A percentile compares a stretch with the other conserved stretches of the same genome.
phyloP scores from a whole-genome alignment of 257 asterid species.

The Solanum virginianum region DNA sequence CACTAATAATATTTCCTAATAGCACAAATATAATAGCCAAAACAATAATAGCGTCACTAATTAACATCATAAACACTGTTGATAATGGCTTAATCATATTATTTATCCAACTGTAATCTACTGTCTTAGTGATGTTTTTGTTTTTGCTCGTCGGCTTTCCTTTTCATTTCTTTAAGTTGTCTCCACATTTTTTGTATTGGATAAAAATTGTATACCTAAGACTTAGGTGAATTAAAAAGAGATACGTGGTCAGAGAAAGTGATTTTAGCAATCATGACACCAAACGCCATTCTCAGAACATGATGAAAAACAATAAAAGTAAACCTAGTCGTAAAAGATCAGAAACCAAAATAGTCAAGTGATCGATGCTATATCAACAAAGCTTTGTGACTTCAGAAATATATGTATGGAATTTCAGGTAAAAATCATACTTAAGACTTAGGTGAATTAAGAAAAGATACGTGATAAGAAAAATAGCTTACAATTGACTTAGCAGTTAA shows the following conservation, averaged over 20 bases:
- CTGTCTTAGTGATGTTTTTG: conserved; percentile 19
- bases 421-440: background rate
- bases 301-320: no score
- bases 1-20: background rate
- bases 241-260: background rate
- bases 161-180: background rate
- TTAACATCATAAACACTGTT: conserved; percentile 9
- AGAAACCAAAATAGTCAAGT: no score
- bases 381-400: no score
- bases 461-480: background rate
- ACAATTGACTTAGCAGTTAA: background rate
- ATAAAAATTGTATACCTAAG: background rate
- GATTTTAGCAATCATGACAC: no score
- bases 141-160: conserved; percentile 8
- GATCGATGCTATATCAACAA: no score
- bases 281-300: no score
- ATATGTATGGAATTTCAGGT: background rate
- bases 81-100: conserved; percentile 24
- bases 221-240: background rate
- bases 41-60: background rate
- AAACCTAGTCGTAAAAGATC: no score
- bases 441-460: background rate
- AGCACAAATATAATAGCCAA: conserved; percentile 1
- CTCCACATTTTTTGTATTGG: background rate
- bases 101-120: conserved; percentile 4